phyloP scores from a whole-genome alignment of 805 yeast species.

The Hemisphaericaspora nanyangensis region DNA sequence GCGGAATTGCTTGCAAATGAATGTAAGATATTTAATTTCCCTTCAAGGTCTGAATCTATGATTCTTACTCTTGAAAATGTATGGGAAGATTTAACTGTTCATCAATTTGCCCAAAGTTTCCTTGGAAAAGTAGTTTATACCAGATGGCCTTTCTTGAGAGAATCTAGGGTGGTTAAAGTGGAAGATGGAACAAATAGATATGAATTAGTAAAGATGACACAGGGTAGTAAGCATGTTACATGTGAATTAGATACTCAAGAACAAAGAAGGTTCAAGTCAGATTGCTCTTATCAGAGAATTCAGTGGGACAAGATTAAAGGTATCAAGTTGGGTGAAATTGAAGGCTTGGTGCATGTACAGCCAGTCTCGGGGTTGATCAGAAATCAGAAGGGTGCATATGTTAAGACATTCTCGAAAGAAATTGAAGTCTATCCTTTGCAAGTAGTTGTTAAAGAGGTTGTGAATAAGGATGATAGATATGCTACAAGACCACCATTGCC shows the following conservation, averaged over 20 bases:
- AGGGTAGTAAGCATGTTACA: conserved; percentile 21
- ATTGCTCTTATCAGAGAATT: conserved; percentile 35
- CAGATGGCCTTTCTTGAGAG: conserved; percentile 89
- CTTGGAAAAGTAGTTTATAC: conserved; percentile 64
- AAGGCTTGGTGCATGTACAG: conserved; percentile 64
- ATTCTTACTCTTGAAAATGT: conserved; percentile 57
- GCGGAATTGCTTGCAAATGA: conserved; percentile 55
- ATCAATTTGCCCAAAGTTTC: conserved; percentile 62
- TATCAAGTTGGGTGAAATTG: conserved; percentile 49
- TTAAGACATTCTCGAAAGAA: conserved; percentile 60
- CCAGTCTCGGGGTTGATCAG: conserved; percentile 77
- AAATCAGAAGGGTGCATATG: conserved; percentile 64
- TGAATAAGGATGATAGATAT: conserved; percentile 70
- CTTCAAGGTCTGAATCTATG: conserved; percentile 80
- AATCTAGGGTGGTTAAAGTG: conserved; percentile 66
- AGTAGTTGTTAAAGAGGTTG: conserved; percentile 69
- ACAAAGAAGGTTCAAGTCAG: conserved; percentile 43
- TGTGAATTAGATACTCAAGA: conserved; percentile 42
- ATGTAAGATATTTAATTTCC: conserved; percentile 76
- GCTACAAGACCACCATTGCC: conserved; percentile 71
- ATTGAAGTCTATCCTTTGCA: conserved; percentile 71
- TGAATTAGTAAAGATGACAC: conserved; percentile 31
- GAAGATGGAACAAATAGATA: conserved; percentile 52
- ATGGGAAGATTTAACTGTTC: conserved; percentile 52
- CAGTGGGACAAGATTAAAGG: conserved; percentile 56